Percentiles rank a stretch among this genome's conserved stretches.
Conservation (phyloP, 2,329 filamentous ascomycete species). For the Trichoderma sp. region DNA sequence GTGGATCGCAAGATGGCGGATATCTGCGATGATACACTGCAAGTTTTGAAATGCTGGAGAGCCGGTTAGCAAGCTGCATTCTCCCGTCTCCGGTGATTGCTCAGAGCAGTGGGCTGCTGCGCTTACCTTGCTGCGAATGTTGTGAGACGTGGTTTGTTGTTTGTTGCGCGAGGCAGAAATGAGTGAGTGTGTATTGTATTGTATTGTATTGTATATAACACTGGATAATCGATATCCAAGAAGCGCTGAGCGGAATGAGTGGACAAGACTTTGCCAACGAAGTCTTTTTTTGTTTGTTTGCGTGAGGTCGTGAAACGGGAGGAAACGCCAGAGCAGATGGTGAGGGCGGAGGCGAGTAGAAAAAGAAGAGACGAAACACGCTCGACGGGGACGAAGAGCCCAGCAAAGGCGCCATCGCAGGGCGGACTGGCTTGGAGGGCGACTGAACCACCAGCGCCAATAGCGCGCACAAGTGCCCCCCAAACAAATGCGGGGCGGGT, state of each 20-base stretch:
- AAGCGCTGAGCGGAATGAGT: slow-evolving; percentile 7
- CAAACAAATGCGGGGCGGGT: slow-evolving; percentile 15
- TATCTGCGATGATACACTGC: not conserved
- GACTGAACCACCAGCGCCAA: slow-evolving; percentile 4
- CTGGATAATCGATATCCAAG: slow-evolving; percentile 23
- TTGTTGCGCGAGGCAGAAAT: slow-evolving; percentile 22
- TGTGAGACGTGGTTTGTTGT: slow-evolving; percentile 7
- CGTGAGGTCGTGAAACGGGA: slow-evolving; percentile 14
- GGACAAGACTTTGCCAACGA: slow-evolving; percentile 28
- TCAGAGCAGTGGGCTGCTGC: not conserved
- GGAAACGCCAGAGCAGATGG: slow-evolving; percentile 10
- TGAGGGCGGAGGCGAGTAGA: slow-evolving; percentile 1
- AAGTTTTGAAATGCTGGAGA: not conserved
- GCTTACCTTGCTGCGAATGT: not conserved
- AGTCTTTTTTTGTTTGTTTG: slow-evolving; percentile 14
- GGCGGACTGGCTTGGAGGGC: slow-evolving; percentile 17
- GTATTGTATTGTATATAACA: slow-evolving; percentile 21
- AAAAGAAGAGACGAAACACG: slow-evolving; percentile 7
- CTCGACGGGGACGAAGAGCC: not conserved
- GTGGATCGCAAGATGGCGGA: slow-evolving; percentile 3
- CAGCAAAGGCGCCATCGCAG: slow-evolving; percentile 22
- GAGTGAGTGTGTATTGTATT: slow-evolving; percentile 21
- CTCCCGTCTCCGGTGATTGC: not conserved
- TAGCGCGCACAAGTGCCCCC: slow-evolving; percentile 15
- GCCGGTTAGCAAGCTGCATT: not conserved